Evolutionary conservation across 306 rosid species (phyloP), one percentile per base, ranked within the genome.

Genomic region (Quercus cerris): DNA sequence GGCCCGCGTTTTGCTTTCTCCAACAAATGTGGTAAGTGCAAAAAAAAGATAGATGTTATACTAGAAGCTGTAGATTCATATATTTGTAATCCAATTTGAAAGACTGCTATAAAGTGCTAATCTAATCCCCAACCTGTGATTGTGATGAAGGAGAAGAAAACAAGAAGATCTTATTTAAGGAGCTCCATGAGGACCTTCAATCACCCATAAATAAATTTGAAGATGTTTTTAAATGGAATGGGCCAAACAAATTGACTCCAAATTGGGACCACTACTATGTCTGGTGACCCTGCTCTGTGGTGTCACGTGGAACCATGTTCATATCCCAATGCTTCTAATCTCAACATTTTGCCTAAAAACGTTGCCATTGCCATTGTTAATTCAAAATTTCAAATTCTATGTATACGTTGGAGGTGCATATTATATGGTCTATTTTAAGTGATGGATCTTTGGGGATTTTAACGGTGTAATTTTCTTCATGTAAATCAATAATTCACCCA

Each of bases 221-320:
- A 6, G 70, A 70, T 58, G 18, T 84, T 38, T 38, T 38, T 7
- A 71, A 78, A 82, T 71, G 58, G 61, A 49, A 79, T 78, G 87
- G 84, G 79, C 86, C 90, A 86, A 64, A 77, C 10, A 59, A 79
- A 79, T 70, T 76, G 77, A 78, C 68, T 61, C 17, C 44, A 4
- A 20, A 5, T 38, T 4, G 13, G 87, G 81, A 83, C 82, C 85
- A 86, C 83, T 59, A 64, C 58, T 75, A 44, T 78, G 20, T 9
- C 55, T 77, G 52, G 69, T 38, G 27, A 33, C 51, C 38, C 72
- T 49, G 44, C 55, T 61, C 28, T 44, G 27, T 66, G 63, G 75
- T 27, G 73, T 77, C 85, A 84, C 88, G 71, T 86, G 88, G 70
- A 82, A 81, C 73, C n/a, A 0, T 51, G 57, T 78, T 35, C 25